Base-by-base conservation (phyloP, 768 basidiomycete species). In the Fomitopsis serialis region DNA sequence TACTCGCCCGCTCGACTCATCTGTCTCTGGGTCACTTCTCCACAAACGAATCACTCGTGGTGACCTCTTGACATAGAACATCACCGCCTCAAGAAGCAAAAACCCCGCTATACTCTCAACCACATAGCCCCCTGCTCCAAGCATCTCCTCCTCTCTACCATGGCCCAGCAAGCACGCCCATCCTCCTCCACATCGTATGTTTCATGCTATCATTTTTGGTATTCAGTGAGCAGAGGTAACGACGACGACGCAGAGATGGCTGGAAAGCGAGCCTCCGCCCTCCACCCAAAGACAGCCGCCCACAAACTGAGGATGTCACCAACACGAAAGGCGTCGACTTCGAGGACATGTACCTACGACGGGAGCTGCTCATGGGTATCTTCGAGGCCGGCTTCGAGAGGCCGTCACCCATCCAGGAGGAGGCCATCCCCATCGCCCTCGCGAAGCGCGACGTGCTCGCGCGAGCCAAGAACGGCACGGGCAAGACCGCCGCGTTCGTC, bases 331-430 rank as follows among this genome's bases (percentile, higher is more conserved):
- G 96, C 56, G 78, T 85, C 62, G 94, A 98, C 67, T 99, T 97
- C 59, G 97, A 99, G 74, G 92, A 95, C 67, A 90, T 94, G 85
- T 82, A 74, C 70, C 79, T 96, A 66, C 83, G 88, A 52, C 84
- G 96, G 61, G 96, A 98, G 73, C 85, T 99, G 56, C 84, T 99
- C 69, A 98, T 99, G 96, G 96, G 96, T 64, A 97, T 98, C 70
- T 99, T 95, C 63, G 94, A 98, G 74, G 97, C 95, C 61, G 96
- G 96, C 53, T 96, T 94, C 68, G 96, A 98, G 73, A 85, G 79
- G 61, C 96, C 96, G 42, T 96, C 92, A 23, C 96, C 96, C 57
- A 98, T 99, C 72, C 96, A 99, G 78, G 96, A 99, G 81, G 92
- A 97, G 76, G 91, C 96, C 50, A 98, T 98, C 63, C 96, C 96